Evolutionary conservation across 129 eudicot genomes (phyloP).

Genomic region (Tanacetum coccineum): DNA sequence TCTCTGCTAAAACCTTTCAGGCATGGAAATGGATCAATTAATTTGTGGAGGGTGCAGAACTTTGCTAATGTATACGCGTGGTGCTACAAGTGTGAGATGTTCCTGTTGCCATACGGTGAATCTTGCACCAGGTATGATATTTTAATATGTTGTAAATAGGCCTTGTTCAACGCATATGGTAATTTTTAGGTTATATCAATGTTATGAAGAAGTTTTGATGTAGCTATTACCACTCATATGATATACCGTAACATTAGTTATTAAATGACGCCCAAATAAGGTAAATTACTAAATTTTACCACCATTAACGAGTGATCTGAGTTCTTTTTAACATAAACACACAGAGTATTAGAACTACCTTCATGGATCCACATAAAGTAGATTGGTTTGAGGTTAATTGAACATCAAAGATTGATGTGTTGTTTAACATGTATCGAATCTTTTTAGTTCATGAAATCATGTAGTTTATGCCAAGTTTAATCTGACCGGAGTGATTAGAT

Average conservation of each 20-base stretch:
- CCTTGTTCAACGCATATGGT: too few relatives aligned
- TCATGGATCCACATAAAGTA: not conserved
- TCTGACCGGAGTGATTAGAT: not conserved
- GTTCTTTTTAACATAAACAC: not conserved
- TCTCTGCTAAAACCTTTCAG: conserved; percentile 21
- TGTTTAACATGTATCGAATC: not conserved
- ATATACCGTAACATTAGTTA: not conserved
- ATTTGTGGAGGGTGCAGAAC: conserved; percentile 86
- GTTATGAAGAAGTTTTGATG: not conserved
- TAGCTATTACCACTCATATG: not conserved
- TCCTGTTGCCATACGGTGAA: conserved; percentile 80
- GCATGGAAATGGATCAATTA: conserved; percentile 79
- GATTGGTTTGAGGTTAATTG: too few relatives aligned
- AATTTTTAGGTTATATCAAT: too few relatives aligned
- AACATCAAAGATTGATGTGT: not conserved
- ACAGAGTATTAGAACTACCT: not conserved
- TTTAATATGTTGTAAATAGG: not conserved
- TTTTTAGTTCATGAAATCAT: not conserved
- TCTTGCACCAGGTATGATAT: conserved; percentile 63
- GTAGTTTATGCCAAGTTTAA: not conserved
- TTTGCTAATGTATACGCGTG: conserved; percentile 73
- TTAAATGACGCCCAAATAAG: not conserved
- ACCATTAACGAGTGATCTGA: too few relatives aligned
- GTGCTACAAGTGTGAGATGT: conserved; percentile 90
- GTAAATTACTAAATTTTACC: not conserved